Base-by-base conservation (phyloP, 2,329 filamentous ascomycete species). In the Stagonosporopsis vannaccii region DNA sequence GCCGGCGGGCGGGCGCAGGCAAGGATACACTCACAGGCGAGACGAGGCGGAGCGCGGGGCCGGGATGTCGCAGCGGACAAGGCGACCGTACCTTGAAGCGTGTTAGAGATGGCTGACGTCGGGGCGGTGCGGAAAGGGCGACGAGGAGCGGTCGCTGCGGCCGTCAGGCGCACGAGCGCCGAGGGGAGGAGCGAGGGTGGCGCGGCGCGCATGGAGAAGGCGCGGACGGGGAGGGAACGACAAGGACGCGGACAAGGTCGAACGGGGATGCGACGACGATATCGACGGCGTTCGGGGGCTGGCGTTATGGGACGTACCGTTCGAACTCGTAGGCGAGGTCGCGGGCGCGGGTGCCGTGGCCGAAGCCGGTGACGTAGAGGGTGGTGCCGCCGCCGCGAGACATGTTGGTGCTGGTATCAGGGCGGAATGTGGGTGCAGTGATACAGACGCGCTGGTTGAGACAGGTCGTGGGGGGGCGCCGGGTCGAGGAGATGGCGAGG, bases 241-340 rank as follows among this genome's bases (percentile, higher is more conserved):
- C 3, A 28, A 15, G 6, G 28, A 36, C 33, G 23, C 13, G 19
- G 69, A 62, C 63, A 65, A 67, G 68, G 67, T 67, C 69, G 67
- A 60, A 15, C 66, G 69, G 68, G 72, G 69, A 66, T 73, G 74
- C 72, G 74, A 71, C 67, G 74, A 69, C 70, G 75, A 67, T 19
- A 42, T 65, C 70, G 60, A 64, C 71, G 68, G 41, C 70, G 72
- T 66, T 72, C 60, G 67, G 30, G 71, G 57, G 70, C 73, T 75
- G 70, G 70, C 73, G 75, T 60, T 81, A 80, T 82, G 79, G 84
- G 85, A 96, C 93, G 87, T 97, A 97, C 92, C 94, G 92, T 93
- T 98, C 94, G 90, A 98, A 98, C 86, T 98, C 94, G 90, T 96
- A 97, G 84, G 94, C 92, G 79, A 98, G 91, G 85, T 99, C 93